Evolutionary conservation across 176 grass and related monocot genomes (phyloP), one percentile per base, ranked within the genome.

Genomic region (Oryza nivara): DNA sequence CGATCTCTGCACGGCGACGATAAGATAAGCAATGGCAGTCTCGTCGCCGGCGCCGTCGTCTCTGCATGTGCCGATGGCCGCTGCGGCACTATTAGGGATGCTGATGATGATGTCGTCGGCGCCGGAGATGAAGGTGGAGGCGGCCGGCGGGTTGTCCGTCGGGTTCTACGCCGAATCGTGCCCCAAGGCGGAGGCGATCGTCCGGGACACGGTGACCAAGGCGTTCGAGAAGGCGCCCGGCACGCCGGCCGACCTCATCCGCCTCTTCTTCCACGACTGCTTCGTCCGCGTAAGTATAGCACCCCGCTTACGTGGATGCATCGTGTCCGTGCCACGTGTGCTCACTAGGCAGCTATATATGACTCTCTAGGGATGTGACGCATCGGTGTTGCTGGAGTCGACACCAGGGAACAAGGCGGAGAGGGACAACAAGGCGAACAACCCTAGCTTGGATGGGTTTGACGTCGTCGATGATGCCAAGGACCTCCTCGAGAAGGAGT

Each of bases 251-350:
- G 86, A 83, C 28, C 26, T 83, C 40, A 82, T 88, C 44, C 73
- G 86, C 2, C 80, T 88, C 67, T 83, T 77, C 22, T 88, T 88
- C 58, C 86, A 88, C 36, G 86, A 88, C 68, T 88, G 86, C 75
- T 85, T 85, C 7, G 83, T 85, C 65, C 63, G 83, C 0, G 83
- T 85, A 77, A 17, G 72, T 12, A 30, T 44, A n/a, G 45, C 25
- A 30, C 40, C 44, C 7, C 0, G 20, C n/a, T 23, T 23, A 1
- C 0, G 5, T 63, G 52, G 52, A 52, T 11, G 15, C 14, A 58
- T 51, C 51, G 1, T 6, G 12, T 19, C 4, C 4, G 16, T 16
- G 51, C 51, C 51, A 56, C 51, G 15, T 19, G 51, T 19, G 11
- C 61, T 65, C 36, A 9, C 34, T 63, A 6, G 51, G 2, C 0